Base-by-base conservation (phyloP, 2,329 filamentous ascomycete genomes). In the Massarina eburnea region DNA sequence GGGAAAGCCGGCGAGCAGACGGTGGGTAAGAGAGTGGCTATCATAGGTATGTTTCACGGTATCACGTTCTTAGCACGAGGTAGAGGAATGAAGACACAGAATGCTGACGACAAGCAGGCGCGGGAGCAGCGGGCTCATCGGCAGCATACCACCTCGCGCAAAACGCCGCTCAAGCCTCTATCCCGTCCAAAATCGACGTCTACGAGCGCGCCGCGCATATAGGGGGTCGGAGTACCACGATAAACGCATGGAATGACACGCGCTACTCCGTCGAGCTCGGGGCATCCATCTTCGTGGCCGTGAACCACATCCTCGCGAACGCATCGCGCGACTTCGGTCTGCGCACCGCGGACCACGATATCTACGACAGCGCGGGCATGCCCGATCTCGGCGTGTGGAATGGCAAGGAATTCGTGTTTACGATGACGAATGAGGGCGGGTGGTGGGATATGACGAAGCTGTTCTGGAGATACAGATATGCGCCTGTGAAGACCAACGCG, bases 201-300 rank as follows among this genome's bases (percentile, higher is more conserved):
- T 96, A 92, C 67, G 94, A 99, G 63, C 86, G 85, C 57, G 84
- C 83, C 14, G 68, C 76, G 24, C 89, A 84, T 56, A 79, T 97
- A 34, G 94, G 94, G 22, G 94, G 94, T 8, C 88, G 94, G 20
- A 88, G 88, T 7, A 88, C 91, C 22, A 97, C 91, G 0, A 86
- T 96, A 15, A 76, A 91, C 60, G 85, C 84, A 2, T 92, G 87
- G 65, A 79, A 82, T 52, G 79, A 92, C 57, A 76, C 84, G 1
- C 53, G 73, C 0, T 74, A 84, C 30, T 86, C 87, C 1, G 80
- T 96, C 27, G 94, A 99, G 68, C 77, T 97, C 1, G 94, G 94
- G 14, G 94, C 88, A 9, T 92, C 87, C 50, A 96, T 97, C 58
- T 99, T 97, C 65, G 89, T 97, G 35, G 70, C 86, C 39, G 81